These are phyloP conservation scores for Allantophomopsis cytisporea DNA, from an alignment of 2,329 filamentous ascomycete species.

Conservation along the genomic window DNA sequence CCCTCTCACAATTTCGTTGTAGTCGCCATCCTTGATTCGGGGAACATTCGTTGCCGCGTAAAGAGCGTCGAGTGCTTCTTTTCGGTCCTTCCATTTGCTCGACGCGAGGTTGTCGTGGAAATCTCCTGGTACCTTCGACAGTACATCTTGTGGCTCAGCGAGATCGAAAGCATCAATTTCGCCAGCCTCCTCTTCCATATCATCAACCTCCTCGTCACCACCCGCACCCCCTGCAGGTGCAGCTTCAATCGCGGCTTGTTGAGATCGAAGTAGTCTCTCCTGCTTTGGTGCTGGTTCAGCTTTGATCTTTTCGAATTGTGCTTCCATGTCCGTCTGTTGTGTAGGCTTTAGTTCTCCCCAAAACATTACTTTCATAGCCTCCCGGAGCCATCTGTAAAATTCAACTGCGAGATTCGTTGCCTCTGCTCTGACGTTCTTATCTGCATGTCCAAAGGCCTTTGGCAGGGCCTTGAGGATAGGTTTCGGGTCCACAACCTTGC, in stretches of 20 bases:
- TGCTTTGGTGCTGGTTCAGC: slow-evolving; percentile 79
- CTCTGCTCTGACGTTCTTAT: slow-evolving; percentile 95
- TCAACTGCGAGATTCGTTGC: slow-evolving; percentile 86
- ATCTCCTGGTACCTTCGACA: slow-evolving; percentile 67
- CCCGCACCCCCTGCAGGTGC: slow-evolving; percentile 47
- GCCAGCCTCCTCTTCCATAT: slow-evolving; percentile 37
- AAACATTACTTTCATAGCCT: slow-evolving; percentile 97
- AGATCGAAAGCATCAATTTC: slow-evolving; percentile 75
- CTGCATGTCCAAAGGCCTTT: slow-evolving; percentile 87
- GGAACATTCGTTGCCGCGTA: slow-evolving; percentile 69
- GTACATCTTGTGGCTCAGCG: slow-evolving; percentile 76
- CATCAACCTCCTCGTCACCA: slow-evolving; percentile 41
- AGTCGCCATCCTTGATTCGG: slow-evolving; percentile 82
- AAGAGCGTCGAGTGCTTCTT: slow-evolving; percentile 80
- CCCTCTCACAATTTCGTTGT: slow-evolving; percentile 68
- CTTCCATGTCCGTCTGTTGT: slow-evolving; percentile 87
- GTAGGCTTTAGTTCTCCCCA: slow-evolving; percentile 93
- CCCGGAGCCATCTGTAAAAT: slow-evolving; percentile 90
- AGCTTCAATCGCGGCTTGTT: slow-evolving; percentile 72
- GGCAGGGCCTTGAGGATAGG: slow-evolving; percentile 77
- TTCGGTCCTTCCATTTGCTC: slow-evolving; percentile 96
- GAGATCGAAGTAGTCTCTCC: slow-evolving; percentile 73
- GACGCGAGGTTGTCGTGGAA: slow-evolving; percentile 77
- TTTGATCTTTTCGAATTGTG: slow-evolving; percentile 88
- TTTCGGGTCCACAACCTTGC: slow-evolving; percentile 88